A percentile compares a stretch with the other conserved stretches of the same genome.
Evolutionary conservation across 2,329 filamentous ascomycete genomes (phyloP).

Genomic region (Monosporascus sp.): DNA sequence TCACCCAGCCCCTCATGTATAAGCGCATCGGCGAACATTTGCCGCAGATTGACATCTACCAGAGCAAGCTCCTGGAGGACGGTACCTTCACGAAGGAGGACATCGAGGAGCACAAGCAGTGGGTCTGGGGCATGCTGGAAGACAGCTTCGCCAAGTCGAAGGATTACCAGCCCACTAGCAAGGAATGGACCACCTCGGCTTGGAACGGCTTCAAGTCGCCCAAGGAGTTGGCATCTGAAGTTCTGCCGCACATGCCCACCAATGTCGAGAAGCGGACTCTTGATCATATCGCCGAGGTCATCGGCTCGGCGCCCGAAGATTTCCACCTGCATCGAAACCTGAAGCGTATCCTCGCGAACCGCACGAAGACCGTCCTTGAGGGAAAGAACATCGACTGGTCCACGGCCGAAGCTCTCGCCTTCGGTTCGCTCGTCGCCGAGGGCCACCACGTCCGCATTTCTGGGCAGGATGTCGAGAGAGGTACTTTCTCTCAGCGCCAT

Average conservation of each 20-base stretch:
- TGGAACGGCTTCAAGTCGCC: slow-evolving; percentile 99
- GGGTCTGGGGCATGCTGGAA: slow-evolving; percentile 99
- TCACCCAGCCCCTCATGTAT: slow-evolving; percentile 99
- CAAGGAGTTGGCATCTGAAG: slow-evolving; percentile 92
- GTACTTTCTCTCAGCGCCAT: slow-evolving; percentile 97
- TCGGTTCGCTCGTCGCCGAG: slow-evolving; percentile 84
- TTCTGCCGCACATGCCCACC: slow-evolving; percentile 86
- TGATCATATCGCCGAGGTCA: slow-evolving; percentile 74
- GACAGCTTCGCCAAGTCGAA: slow-evolving; percentile 97
- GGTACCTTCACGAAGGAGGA: slow-evolving; percentile 97
- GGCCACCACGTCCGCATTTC: slow-evolving; percentile 97
- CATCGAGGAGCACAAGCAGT: slow-evolving; percentile 97
- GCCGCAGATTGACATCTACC: slow-evolving; percentile 83
- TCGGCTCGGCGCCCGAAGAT: slow-evolving; percentile 73
- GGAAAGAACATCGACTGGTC: slow-evolving; percentile 97
- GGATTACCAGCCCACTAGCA: slow-evolving; percentile 92
- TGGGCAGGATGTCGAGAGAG: slow-evolving; percentile 97
- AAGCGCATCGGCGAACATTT: slow-evolving; percentile 87
- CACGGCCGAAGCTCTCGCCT: slow-evolving; percentile 91
- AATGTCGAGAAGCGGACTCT: slow-evolving; percentile 68
- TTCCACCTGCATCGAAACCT: slow-evolving; percentile 92
- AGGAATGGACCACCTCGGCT: slow-evolving; percentile 97
- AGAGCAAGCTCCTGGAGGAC: slow-evolving; percentile 83
- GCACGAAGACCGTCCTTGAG: slow-evolving; percentile 87
- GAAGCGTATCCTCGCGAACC: slow-evolving; percentile 86